Base-by-base conservation (phyloP, 1,284 basidiomycete genomes). In the Puccinia novopanici region DNA sequence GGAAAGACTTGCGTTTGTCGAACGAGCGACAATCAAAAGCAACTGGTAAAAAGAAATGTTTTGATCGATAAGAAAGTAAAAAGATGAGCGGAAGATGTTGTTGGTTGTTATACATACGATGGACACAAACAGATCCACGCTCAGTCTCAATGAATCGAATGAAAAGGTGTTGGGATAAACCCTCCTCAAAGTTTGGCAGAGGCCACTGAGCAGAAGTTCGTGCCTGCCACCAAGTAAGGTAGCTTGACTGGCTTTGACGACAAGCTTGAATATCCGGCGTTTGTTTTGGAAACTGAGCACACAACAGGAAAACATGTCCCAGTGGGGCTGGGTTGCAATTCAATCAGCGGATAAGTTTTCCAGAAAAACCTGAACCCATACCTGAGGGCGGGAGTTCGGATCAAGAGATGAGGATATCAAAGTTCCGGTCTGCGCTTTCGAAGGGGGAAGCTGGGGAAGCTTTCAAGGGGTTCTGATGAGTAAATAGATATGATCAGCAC, bases 241-340 rank as follows among this genome's bases (percentile, higher is more conserved):
- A 22, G 34, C 17, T 40, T 40, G 12, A n/a, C 24, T 37, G 59
- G 34, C 17, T 37, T 15, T 67, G 40, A 17, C 24, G 10, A 67
- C 63, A 48, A 67, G 63, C 42, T 45, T 67, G 63, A 48, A 45
- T 67, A 67, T 67, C 40, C 40, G 42, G 40, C 10, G 42, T 65
- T 65, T 65, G 34, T 67, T 67, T 15, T 67, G 12, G 63, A n/a
- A 22, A 67, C 63, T 67, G 63, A 48, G n/a, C 42, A 67, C 42
- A 67, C 22, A 19, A 67, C 19, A 67, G 5, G 27, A 13, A 54
- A 67, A 48, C 9, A 65, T 65, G 22, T 42, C n/a, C 34, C 19
- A 15, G 61, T 40, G 59, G 9, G 13, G 10, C 27, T 24, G 6
- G 55, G n/a, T 24, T 1, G 2, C n/a, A 57, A 24, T 30, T 27